Conservation (phyloP, 2,329 filamentous ascomycete genomes). For the Didymella arachidicola region DNA sequence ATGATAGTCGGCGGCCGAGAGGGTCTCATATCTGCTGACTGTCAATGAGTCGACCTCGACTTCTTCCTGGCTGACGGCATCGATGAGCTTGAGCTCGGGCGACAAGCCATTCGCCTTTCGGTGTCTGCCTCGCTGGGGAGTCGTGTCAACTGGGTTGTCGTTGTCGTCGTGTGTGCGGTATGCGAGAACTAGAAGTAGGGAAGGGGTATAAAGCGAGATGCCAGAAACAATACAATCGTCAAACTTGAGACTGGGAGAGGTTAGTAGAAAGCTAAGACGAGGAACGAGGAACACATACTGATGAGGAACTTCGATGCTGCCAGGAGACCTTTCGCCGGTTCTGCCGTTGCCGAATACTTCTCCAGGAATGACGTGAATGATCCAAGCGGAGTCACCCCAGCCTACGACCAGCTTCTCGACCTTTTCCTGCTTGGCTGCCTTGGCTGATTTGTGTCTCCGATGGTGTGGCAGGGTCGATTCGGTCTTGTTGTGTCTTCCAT, state of each 20-base stretch:
- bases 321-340: conserved; percentile 74
- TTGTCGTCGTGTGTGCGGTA: conserved; percentile 80
- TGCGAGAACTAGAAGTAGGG: conserved; percentile 86
- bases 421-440: conserved; percentile 45
- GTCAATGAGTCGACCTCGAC: conserved; percentile 86
- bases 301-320: conserved; percentile 88
- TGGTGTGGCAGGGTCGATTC: conserved; percentile 51
- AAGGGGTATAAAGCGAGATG: conserved; percentile 94
- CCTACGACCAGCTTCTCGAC: conserved; percentile 85
- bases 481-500: conserved; percentile 41
- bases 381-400: conserved; percentile 96
- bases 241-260: conserved; percentile 72
- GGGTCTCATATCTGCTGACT: conserved; percentile 83
- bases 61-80: conserved; percentile 82
- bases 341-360: conserved; percentile 68
- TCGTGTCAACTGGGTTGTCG: conserved; percentile 65
- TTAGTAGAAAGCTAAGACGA: conserved; percentile 38
- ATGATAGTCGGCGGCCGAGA: conserved; percentile 92
- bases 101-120: conserved; percentile 80
- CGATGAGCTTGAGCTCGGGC: conserved; percentile 89
- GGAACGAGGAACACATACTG: conserved; percentile 66
- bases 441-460: conserved; percentile 52
- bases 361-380: conserved; percentile 86
- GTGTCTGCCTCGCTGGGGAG: conserved; percentile 70
- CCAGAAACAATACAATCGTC: conserved; percentile 97